Conservation (phyloP, 257 asterid species). For the Jasminum sambac region DNA sequence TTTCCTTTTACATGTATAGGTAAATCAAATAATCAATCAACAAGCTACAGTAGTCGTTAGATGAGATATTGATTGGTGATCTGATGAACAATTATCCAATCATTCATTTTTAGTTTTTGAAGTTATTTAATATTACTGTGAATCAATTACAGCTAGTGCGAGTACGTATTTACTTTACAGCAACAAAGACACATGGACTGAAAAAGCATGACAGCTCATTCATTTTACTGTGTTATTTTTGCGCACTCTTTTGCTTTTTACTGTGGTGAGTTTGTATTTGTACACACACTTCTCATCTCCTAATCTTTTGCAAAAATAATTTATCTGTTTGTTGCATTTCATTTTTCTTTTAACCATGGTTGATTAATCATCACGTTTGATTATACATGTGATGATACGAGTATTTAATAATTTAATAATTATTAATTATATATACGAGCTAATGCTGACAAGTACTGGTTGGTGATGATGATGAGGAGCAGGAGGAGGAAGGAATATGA, state of each 20-base stretch:
- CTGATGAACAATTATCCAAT: background rate
- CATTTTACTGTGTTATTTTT: slow-evolving; percentile 18
- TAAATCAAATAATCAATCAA: no score
- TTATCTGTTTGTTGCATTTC: no score
- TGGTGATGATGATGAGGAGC: background rate
- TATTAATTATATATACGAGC: background rate
- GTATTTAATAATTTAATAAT: no score
- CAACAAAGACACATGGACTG: slow-evolving; percentile 15
- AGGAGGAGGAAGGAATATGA: slow-evolving; percentile 67
- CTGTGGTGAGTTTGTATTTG: background rate
- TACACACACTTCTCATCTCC: no score
- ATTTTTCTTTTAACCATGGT: no score
- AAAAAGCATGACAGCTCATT: slow-evolving; percentile 75
- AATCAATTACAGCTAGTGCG: slow-evolving; percentile 5
- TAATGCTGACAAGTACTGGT: background rate
- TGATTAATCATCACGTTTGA: no score
- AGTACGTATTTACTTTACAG: slow-evolving; percentile 14
- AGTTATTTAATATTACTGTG: background rate
- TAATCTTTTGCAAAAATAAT: no score
- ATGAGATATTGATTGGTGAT: background rate
- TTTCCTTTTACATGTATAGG: no score
- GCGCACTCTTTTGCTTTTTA: slow-evolving; percentile 51
- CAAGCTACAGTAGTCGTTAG: background rate
- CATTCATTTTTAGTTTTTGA: background rate
- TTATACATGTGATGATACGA: no score